These are phyloP conservation scores for Ogataea nitratoaversa DNA, from an alignment of 805 yeast species.

Conservation along the genomic window DNA sequence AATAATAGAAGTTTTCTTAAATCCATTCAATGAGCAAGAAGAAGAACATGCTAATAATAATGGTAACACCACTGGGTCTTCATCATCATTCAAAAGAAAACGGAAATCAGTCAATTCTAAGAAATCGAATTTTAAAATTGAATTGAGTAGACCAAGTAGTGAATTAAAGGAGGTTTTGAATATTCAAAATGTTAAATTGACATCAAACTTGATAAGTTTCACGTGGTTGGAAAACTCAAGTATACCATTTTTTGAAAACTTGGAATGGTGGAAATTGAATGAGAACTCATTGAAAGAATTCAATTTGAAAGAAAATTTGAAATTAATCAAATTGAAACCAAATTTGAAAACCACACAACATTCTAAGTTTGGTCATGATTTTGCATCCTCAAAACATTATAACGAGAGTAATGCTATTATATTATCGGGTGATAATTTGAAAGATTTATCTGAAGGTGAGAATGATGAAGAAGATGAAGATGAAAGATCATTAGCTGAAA, in stretches of 20 bases:
- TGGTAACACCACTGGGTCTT: not conserved
- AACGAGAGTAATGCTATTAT: slow-evolving; percentile 59
- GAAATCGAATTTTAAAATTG: slow-evolving; percentile 42
- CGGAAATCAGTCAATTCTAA: slow-evolving; percentile 47
- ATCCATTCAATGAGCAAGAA: slow-evolving; percentile 37
- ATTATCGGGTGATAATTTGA: slow-evolving; percentile 60
- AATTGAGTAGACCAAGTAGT: slow-evolving; percentile 42
- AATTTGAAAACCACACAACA: slow-evolving; percentile 37
- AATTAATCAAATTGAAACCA: slow-evolving; percentile 37
- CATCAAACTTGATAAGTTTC: slow-evolving; percentile 36
- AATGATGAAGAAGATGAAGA: slow-evolving; percentile 24
- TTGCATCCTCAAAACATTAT: slow-evolving; percentile 51
- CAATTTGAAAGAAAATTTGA: slow-evolving; percentile 23
- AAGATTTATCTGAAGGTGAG: slow-evolving; percentile 46
- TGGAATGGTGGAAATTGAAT: slow-evolving; percentile 41
- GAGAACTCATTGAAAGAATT: slow-evolving; percentile 20
- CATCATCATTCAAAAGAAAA: slow-evolving; percentile 36
- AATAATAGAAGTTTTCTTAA: slow-evolving; percentile 60
- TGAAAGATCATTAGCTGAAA: slow-evolving; percentile 47
- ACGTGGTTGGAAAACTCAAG: slow-evolving; percentile 63
- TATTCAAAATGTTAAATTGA: slow-evolving; percentile 20
- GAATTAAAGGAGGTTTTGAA: slow-evolving; percentile 29
- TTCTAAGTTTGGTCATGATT: slow-evolving; percentile 44
- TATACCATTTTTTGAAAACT: slow-evolving; percentile 51
- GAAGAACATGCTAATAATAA: slow-evolving; percentile 9